Percentiles rank a stretch among this genome's conserved stretches.
Conservation (phyloP, 306 rosid species). For the Fragaria ananassa region DNA sequence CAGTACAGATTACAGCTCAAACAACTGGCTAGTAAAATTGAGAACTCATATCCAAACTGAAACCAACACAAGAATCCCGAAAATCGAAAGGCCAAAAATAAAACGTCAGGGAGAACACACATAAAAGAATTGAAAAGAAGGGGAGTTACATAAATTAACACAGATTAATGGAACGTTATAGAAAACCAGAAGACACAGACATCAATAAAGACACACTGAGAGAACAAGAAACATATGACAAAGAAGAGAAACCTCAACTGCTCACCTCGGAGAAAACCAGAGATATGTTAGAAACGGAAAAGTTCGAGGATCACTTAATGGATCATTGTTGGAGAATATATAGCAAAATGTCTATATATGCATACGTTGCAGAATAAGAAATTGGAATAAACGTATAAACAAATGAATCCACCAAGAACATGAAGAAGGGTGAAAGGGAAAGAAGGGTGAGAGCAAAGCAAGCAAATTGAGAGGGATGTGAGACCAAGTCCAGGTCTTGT, state of each 20-base stretch:
- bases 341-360: background rate
- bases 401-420: background rate
- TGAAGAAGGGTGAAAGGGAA: background rate
- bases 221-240: background rate
- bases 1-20: background rate
- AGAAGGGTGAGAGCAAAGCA: background rate
- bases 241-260: background rate
- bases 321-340: background rate
- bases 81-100: background rate
- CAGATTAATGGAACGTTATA: background rate
- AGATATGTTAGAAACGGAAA: background rate
- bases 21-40: background rate
- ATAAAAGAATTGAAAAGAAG: background rate
- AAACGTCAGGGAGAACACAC: background rate
- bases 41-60: background rate
- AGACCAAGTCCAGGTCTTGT: constrained; percentile 9
- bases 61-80: background rate
- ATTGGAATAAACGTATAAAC: background rate
- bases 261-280: constrained; percentile 4
- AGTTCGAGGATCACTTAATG: background rate
- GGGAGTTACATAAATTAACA: background rate
- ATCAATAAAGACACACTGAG: background rate
- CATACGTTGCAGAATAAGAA: background rate
- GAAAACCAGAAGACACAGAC: background rate
- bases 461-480: background rate